A percentile compares a stretch with the other conserved stretches of the same genome.
phyloP scores from a whole-genome alignment of 192 early-diverging fungal genomes.

The Phycomyces nitens region DNA sequence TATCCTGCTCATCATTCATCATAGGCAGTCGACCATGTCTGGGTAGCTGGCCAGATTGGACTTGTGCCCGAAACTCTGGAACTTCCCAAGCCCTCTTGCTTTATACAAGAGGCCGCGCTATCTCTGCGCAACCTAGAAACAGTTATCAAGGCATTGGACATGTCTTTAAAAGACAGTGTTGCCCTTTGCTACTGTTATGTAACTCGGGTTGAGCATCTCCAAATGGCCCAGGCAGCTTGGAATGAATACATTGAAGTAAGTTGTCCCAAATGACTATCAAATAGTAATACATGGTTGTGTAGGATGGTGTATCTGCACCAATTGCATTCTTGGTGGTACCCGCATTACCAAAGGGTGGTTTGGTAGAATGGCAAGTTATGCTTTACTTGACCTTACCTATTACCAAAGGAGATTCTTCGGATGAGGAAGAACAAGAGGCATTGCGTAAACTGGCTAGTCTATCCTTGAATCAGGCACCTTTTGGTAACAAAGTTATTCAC shows the following conservation, averaged over 20 bases:
- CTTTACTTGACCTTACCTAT: conserved; percentile 25
- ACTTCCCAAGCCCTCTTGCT: conserved; percentile 42
- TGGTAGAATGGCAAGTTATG: conserved; percentile 67
- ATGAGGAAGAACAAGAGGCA: conserved; percentile 3
- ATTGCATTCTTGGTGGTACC: conserved; percentile 55
- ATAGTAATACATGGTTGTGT: not conserved
- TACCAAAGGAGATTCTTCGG: conserved; percentile 12
- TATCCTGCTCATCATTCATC: not conserved
- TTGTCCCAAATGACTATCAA: not conserved
- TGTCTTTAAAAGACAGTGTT: conserved; percentile 35
- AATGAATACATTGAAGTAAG: conserved; percentile 18
- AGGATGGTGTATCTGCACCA: conserved; percentile 33
- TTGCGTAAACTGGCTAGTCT: not conserved
- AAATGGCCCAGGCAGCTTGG: conserved; percentile 38
- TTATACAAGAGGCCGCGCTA: conserved; percentile 46
- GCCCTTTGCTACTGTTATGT: conserved; percentile 62
- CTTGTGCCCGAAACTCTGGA: conserved; percentile 62
- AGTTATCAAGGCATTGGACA: conserved; percentile 40
- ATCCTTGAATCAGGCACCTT: conserved; percentile 1
- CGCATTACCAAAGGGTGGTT: conserved; percentile 53
- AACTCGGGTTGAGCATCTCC: conserved; percentile 26
- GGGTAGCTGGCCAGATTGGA: conserved; percentile 78
- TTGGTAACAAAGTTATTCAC: conserved; percentile 1
- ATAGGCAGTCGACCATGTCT: conserved; percentile 55
- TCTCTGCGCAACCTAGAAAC: conserved; percentile 54